phyloP scores from a whole-genome alignment of 257 asterid genomes.

The Ballota nigra region DNA sequence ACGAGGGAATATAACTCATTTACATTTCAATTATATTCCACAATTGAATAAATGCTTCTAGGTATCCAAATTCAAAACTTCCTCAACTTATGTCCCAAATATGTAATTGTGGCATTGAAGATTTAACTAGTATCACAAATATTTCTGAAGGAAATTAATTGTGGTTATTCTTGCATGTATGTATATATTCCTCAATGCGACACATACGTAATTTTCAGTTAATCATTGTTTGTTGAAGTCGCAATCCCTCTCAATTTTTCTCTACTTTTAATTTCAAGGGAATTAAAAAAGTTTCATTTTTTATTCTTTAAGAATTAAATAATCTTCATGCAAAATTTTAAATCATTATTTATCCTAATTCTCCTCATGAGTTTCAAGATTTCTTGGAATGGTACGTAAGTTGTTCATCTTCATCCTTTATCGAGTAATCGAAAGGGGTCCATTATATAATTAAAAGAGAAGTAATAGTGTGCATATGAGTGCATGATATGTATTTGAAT shows the following conservation, averaged over 20 bases:
- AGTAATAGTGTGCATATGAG: too few relatives aligned
- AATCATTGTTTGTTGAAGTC: constrained; percentile 18
- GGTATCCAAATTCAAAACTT: too few relatives aligned
- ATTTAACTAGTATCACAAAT: neutral
- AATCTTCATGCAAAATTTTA: neutral
- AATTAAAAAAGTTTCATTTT: too few relatives aligned
- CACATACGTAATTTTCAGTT: constrained; percentile 10
- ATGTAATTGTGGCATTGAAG: neutral
- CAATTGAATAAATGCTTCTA: too few relatives aligned
- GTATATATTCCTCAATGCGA: neutral
- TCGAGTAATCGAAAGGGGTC: neutral
- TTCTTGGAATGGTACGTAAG: neutral
- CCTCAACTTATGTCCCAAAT: too few relatives aligned
- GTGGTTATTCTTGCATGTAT: neutral
- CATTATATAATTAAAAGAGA: too few relatives aligned
- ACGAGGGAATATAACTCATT: too few relatives aligned
- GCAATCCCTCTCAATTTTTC: neutral
- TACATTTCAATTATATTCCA: too few relatives aligned
- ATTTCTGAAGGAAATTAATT: neutral
- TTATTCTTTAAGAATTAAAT: neutral
- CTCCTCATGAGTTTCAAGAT: neutral
- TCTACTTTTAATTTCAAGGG: too few relatives aligned
- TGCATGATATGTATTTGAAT: too few relatives aligned
- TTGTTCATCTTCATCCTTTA: neutral
- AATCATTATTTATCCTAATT: neutral